These are phyloP conservation scores for Sarocladium strictum DNA, from an alignment of 2,329 filamentous ascomycete species.

Conservation along the genomic window DNA sequence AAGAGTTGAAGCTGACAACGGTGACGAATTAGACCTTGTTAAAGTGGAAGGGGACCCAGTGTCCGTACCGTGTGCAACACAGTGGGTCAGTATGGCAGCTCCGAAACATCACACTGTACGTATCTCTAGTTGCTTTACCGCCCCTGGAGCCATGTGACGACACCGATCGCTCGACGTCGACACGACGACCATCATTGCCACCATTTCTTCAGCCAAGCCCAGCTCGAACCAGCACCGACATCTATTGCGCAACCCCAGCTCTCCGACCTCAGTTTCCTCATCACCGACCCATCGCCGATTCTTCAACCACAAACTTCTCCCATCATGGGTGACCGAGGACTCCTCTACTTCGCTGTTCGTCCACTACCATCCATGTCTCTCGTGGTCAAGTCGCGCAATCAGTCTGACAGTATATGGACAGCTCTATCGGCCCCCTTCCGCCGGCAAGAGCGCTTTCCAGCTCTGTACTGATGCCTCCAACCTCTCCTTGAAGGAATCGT, in stretches of 20 bases:
- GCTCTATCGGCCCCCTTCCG: too few relatives aligned
- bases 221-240: not conserved
- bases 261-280: not conserved
- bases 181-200: not conserved
- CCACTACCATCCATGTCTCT: not conserved
- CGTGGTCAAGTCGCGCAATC: too few relatives aligned
- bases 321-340: too few relatives aligned
- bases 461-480: not conserved
- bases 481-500: not conserved
- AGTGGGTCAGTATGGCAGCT: not conserved
- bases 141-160: slow-evolving; percentile 5
- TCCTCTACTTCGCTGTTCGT: not conserved
- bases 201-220: not conserved
- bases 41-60: too few relatives aligned
- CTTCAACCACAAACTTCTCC: too few relatives aligned
- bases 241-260: not conserved
- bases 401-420: too few relatives aligned
- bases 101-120: not conserved
- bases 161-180: not conserved
- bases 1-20: not conserved
- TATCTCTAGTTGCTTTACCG: not conserved
- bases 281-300: not conserved
- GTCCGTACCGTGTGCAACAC: too few relatives aligned
- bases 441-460: not conserved
- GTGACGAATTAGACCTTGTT: not conserved